Evolutionary conservation across 2,329 filamentous ascomycete genomes (phyloP), one percentile per base, ranked within the genome.

Genomic region (Helotiales sp.): DNA sequence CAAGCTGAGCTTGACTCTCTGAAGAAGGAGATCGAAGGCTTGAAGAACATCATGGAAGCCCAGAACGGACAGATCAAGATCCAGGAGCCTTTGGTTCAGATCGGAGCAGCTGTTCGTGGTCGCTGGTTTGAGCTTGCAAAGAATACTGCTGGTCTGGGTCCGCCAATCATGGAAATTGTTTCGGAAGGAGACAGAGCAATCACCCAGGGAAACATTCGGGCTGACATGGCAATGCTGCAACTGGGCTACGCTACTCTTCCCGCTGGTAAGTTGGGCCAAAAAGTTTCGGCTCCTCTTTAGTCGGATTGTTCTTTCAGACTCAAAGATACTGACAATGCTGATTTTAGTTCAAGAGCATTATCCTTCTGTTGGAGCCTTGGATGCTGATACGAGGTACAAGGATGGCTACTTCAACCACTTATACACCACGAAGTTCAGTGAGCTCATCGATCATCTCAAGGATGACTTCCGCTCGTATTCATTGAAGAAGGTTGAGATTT

Each of bases 401-500:
- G n/a, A 57, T 22, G n/a, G 11, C 5, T 57, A 34, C 8, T 57
- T 57, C 28, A 57, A 57, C 6, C n/a, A 57, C 8, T 13, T 57
- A 7, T 57, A 57, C 22, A 32, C 30, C 17, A 5, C 15, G 20
- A 22, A 17, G 17, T 57, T 37, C 54, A 37, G 32, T 13, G n/a
- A 37, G 10, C 28, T 40, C 22, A 1, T 17, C 28, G 4, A 34
- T 6, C 28, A n/a, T 37, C 32, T 32, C 30, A 37, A 40, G n/a
- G 10, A 57, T 3, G 10, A 37, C 20, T 34, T 57, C 28, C n/a
- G 54, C 17, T 22, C 30, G 17, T 57, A 34, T 20, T 30, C 54
- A n/a, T n/a, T n/a, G 54, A 57, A 37, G 30, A 57, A 34, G 54
- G 30, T 59, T 6, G 57, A 59, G 20, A 59, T 45, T 17, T 59